Evolutionary conservation across 1,284 basidiomycete genomes (phyloP), one percentile per base, ranked within the genome.

Genomic region (Heliocybe sulcata): DNA sequence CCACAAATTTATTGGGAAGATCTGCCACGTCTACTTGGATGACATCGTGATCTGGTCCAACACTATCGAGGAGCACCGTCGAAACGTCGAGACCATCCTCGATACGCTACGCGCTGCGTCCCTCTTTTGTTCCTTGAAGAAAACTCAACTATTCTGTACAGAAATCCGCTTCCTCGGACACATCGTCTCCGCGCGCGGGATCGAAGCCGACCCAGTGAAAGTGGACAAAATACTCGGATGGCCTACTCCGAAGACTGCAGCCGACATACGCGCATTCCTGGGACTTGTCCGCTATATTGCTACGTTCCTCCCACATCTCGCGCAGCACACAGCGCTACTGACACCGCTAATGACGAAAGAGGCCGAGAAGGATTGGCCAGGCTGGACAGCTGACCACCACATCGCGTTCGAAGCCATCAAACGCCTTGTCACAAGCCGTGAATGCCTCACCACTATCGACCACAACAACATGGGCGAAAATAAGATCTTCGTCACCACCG

Each of bases 21-120:
- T 72, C 53, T 72, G 69, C 56, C 66, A 75, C 55, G 67, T 75
- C 0, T 77, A 77, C 55, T 57, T 77, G 0, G 73, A 79, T 56
- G 67, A 77, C 53, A 76, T 78, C 47, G 62, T 77, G 31, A 73
- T 77, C 45, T 78, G 69, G 67, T 74, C 71, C 0, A 1, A 69
- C 0, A 59, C 59, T 0, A 16, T 70, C 0, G 67, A 69, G 9
- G 69, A 77, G 52, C 75, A 78, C 55, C 27, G 52, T 0, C 2
- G 51, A 1, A 64, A 74, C 54, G 57, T 74, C 14, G 23, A 19
- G n/a, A 25, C 56, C 2, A 65, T 73, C 11, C 55, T 72, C 3
- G 31, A 60, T 0, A 68, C 69, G 0, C 57, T 72, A 0, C 33
- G 56, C 0, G 35, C 22, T 0, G 62, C 61, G 1, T 33, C 51